These are phyloP conservation scores for Botrytis hyacinthi DNA, from an alignment of 2,329 filamentous ascomycete species.

Conservation along the genomic window DNA sequence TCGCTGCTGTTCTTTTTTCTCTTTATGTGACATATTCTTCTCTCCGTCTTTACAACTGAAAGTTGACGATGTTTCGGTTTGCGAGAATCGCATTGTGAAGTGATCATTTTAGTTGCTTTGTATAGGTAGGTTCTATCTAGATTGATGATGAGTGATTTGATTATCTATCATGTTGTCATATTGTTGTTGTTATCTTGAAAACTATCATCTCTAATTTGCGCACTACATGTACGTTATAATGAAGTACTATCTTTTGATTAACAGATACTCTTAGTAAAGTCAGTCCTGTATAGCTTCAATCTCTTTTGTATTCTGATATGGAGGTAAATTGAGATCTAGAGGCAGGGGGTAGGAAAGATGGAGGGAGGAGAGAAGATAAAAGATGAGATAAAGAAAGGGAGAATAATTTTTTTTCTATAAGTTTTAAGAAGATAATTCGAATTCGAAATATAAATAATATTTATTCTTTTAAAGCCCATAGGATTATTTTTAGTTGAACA, in stretches of 20 bases:
- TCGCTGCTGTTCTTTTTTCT: not conserved
- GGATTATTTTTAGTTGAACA: too few species aligned
- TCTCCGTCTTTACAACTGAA: not conserved
- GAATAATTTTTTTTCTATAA: too few species aligned
- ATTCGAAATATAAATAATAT: too few species aligned
- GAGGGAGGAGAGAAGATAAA: not conserved
- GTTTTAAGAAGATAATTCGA: not conserved
- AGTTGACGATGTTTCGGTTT: not conserved
- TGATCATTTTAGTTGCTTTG: not conserved
- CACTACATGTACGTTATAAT: not conserved
- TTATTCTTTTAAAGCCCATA: too few species aligned
- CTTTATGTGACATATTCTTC: not conserved
- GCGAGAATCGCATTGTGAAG: not conserved
- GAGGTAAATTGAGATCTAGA: not conserved
- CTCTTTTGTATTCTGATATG: not conserved
- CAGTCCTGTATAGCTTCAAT: not conserved
- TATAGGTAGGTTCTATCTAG: not conserved
- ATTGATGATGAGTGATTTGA: not conserved
- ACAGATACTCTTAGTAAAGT: not conserved
- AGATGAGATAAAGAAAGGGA: not conserved
- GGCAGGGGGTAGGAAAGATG: not conserved
- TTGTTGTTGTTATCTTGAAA: too few species aligned
- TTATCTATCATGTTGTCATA: not conserved
- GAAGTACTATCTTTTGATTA: not conserved
- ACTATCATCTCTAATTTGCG: not conserved